Evolutionary conservation across 2,329 filamentous ascomycete species (phyloP), one percentile per base, ranked within the genome.

Genomic region (Pseudocercospora macadamiae): DNA sequence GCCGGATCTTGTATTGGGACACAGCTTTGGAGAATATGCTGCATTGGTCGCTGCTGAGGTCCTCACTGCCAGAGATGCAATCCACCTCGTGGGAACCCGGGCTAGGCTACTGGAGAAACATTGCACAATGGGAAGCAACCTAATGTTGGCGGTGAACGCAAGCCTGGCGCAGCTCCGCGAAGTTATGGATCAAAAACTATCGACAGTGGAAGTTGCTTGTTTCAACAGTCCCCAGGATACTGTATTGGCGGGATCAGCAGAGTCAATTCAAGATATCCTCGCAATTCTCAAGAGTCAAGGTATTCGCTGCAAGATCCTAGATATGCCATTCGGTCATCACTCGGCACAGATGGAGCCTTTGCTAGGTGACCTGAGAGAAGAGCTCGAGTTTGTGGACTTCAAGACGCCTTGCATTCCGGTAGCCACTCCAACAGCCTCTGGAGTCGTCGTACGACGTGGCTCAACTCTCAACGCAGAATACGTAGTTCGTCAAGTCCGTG

Each of bases 21-120:
- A 54, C 37, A 45, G 36, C 21, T 36, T 54, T 30, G 52, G 52
- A 3, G 52, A 54, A 28, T 54, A 45, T 44, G 45, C 54, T 14
- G 54, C 54, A 4, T 28, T 57, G 5, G 21, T 18, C 30, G 16
- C 39, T 14, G 44, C 54, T 4, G 54, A 45, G 14, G 45, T 57
- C 2, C 54, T 57, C 8, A 6, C 19, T 36, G 25, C 28, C 14
- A 42, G n/a, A 21, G 54, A 56, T 30, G 62, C 68, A 1, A 63
- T 77, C 4, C 71, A 64, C 54, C 59, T 77, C 2, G 73, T 75
- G 2, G 75, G 72, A 2, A 23, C 21, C 1, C 61, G 75, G 10
- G 74, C 75, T 1, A 18, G 63, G 16, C 60, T 76, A 6, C 54
- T 73, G n/a, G 37, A 68, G 18, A 18, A 64, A 32, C 12, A 32